Conservation (phyloP, 2,329 filamentous ascomycete genomes). For the Coniochaeta prunicola region DNA sequence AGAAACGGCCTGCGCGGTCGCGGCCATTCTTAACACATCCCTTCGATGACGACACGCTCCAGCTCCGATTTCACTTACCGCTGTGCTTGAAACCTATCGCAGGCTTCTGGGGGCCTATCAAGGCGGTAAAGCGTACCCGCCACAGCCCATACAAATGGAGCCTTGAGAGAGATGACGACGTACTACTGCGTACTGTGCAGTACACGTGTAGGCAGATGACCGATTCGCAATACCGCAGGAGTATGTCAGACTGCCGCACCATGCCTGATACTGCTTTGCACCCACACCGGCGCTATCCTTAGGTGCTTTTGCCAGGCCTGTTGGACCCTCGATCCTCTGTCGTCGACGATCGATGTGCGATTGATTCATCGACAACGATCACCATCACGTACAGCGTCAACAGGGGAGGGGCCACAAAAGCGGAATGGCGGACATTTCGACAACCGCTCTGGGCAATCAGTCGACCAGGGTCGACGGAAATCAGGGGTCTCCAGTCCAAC, state of each 20-base stretch:
- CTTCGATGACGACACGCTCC: neutral
- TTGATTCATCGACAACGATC: neutral
- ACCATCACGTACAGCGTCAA: neutral
- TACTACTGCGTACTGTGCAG: no score
- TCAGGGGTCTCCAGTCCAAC: neutral
- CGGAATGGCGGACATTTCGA: neutral
- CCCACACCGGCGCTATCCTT: neutral
- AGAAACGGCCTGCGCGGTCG: neutral
- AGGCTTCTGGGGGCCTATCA: neutral
- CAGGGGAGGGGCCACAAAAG: neutral
- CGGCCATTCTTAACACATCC: neutral
- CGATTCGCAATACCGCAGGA: no score
- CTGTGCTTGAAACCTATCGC: neutral
- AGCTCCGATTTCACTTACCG: neutral
- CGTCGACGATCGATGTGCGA: neutral
- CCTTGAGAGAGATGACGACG: neutral
- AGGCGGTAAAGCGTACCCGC: neutral
- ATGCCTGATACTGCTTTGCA: neutral
- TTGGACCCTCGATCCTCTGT: neutral
- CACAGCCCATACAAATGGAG: neutral
- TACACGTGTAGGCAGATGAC: no score
- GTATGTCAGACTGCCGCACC: no score
- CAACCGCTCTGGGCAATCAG: neutral
- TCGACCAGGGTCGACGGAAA: neutral
- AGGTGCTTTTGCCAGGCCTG: no score